phyloP scores from a whole-genome alignment of 495 filamentous ascomycete species.

The Pyrenula massariospora region DNA sequence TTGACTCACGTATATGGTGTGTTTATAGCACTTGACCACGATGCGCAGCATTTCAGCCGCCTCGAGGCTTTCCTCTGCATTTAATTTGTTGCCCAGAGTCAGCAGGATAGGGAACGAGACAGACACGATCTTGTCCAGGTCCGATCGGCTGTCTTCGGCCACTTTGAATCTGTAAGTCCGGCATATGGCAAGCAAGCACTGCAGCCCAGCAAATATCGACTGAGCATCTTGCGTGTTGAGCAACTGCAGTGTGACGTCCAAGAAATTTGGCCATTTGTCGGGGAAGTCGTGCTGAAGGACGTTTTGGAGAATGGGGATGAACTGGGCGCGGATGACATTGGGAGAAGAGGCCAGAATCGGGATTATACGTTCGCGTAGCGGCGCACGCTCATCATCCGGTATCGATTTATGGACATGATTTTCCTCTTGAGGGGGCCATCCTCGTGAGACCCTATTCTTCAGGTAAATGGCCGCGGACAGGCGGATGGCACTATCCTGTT shows the following conservation, averaged over 20 bases:
- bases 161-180: conserved; percentile 89
- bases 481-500: conserved; percentile 72
- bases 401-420: conserved; percentile 49
- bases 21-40: conserved; percentile 91
- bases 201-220: conserved; percentile 83
- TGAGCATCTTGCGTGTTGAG: conserved; percentile 70
- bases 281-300: conserved; percentile 94
- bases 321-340: conserved; percentile 72
- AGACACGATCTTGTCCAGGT: conserved; percentile 91
- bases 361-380: conserved; percentile 74
- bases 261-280: conserved; percentile 81
- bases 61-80: conserved; percentile 81
- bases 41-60: conserved; percentile 95
- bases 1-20: conserved; percentile 81
- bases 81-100: conserved; percentile 71
- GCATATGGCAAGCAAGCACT: conserved; percentile 88
- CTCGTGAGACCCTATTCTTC: conserved; percentile 89
- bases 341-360: conserved; percentile 75
- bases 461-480: conserved; percentile 93
- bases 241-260: conserved; percentile 81
- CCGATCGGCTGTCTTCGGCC: conserved; percentile 55
- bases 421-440: conserved; percentile 74
- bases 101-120: conserved; percentile 85
- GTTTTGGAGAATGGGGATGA: conserved; percentile 88
- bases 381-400: conserved; percentile 77